Base-by-base conservation (phyloP, 768 basidiomycete genomes). In the Sarcodon aspratus region DNA sequence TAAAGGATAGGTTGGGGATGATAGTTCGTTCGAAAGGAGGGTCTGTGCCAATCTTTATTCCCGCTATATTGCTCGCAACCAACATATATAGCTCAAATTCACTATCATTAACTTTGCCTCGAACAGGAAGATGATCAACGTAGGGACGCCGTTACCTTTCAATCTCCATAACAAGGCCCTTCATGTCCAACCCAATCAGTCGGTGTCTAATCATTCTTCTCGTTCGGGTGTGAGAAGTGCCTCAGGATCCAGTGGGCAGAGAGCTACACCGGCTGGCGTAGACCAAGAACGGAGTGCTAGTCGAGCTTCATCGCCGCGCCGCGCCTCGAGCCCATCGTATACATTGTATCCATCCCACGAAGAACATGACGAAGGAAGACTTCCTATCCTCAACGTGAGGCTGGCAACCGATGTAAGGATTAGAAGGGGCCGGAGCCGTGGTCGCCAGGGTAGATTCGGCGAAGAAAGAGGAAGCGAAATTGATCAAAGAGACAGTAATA, bases 51-150 rank as follows among this genome's bases (percentile, higher is more conserved):
- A 46, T 17, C 17, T 45, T 12, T 37, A 13, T 8, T 48, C 18
- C 47, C 38, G 21, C 21, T 27, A 36, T 35, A 37, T 17, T 35
- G 32, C 38, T 33, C 32, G 47, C 36, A n/a, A 44, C 34, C 44
- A 17, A 12, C 33, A 33, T n/a, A n/a, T 34, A 8, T 8, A n/a
- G 49, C 33, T 27, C 10, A 40, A 49, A 32, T 48, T 46, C 42
- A n/a, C 48, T 36, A 40, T 36, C 33, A 18, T 11, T 49, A 33
- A 45, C 42, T 38, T 42, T 9, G 35, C 48, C 36, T 7, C 11
- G 46, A 6, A 33, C 60, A 84, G 81, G 33, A 80, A 76, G 71
- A 83, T 84, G 82, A 80, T 84, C 54, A 82, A 82, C 49, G 73
- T 84, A 11, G 72, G 73, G 48, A 74, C 77, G 1, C 71, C 69